Evolutionary conservation across 257 asterid genomes (phyloP).

Genomic region (Ajuga chamaepitys): DNA sequence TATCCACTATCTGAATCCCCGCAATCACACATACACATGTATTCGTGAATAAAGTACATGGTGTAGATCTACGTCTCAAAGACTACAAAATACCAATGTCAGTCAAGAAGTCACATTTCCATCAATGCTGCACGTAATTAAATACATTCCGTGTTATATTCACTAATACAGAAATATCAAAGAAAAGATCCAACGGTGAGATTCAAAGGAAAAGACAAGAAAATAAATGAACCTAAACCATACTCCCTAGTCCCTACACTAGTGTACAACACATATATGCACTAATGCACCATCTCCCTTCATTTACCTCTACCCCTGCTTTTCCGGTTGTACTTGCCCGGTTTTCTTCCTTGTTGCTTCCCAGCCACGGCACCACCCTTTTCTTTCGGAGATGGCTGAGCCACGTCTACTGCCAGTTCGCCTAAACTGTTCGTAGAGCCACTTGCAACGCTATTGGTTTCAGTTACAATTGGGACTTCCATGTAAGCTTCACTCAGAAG

Average conservation of each 20-base stretch:
- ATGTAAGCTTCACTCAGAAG: constrained; percentile 38
- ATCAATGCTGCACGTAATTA: too few species aligned
- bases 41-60: too few species aligned
- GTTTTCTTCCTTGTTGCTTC: constrained; percentile 35
- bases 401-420: constrained; percentile 22
- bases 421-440: constrained; percentile 26
- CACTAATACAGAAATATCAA: too few species aligned
- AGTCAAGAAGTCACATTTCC: too few species aligned
- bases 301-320: constrained; percentile 41
- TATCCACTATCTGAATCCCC: too few species aligned
- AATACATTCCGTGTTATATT: too few species aligned
- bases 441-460: constrained; percentile 17
- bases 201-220: too few species aligned
- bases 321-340: constrained; percentile 22
- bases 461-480: constrained; percentile 51
- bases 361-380: neutral
- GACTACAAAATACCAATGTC: too few species aligned
- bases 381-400: constrained; percentile 20
- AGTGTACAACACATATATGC: constrained; percentile 24
- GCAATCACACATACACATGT: too few species aligned
- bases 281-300: constrained; percentile 7
- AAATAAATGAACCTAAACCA: constrained; percentile 15
- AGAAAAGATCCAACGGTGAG: too few species aligned
- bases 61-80: too few species aligned
- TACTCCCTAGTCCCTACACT: constrained; percentile 6